These are phyloP conservation scores for Podospora conica DNA, from an alignment of 495 filamentous ascomycete species.

Conservation along the genomic window DNA sequence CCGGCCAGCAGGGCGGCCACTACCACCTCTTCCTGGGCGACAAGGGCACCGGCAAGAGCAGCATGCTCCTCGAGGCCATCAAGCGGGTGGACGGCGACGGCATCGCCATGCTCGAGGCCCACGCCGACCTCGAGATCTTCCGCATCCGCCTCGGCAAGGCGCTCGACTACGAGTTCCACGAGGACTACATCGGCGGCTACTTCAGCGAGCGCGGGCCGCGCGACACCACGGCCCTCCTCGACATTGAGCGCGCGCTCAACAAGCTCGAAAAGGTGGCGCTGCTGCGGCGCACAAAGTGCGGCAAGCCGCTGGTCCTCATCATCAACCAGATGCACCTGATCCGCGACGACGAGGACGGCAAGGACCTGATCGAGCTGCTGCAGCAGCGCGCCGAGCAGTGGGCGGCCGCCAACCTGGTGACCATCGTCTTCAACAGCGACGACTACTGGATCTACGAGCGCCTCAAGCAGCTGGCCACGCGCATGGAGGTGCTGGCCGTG, in stretches of 20 bases:
- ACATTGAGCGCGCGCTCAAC: conserved; percentile 95
- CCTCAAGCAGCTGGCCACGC: conserved; percentile 79
- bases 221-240: conserved; percentile 81
- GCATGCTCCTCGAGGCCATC: conserved; percentile 94
- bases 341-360: conserved; percentile 83
- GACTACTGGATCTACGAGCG: conserved; percentile 98
- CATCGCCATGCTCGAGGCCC: conserved; percentile 89
- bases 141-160: conserved; percentile 86
- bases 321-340: conserved; percentile 88
- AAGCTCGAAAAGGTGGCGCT: conserved; percentile 95
- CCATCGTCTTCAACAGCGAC: conserved; percentile 86
- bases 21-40: conserved; percentile 95
- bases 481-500: conserved; percentile 86
- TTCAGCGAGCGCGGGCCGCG: conserved; percentile 92
- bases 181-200: conserved; percentile 88
- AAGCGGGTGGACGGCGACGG: conserved; percentile 79
- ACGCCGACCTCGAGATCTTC: conserved; percentile 92
- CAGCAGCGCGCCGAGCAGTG: conserved; percentile 94
- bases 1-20: conserved; percentile 62
- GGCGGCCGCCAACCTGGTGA: conserved; percentile 84
- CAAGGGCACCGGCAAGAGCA: conserved; percentile 92
- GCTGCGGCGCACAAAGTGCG: conserved; percentile 47
- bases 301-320: conserved; percentile 74
- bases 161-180: conserved; percentile 83
- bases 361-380: conserved; percentile 85